A percentile compares a stretch with the other conserved stretches of the same genome.
Conservation (phyloP, 108 stramenopile species). For the Discostella pseudostelligera region DNA sequence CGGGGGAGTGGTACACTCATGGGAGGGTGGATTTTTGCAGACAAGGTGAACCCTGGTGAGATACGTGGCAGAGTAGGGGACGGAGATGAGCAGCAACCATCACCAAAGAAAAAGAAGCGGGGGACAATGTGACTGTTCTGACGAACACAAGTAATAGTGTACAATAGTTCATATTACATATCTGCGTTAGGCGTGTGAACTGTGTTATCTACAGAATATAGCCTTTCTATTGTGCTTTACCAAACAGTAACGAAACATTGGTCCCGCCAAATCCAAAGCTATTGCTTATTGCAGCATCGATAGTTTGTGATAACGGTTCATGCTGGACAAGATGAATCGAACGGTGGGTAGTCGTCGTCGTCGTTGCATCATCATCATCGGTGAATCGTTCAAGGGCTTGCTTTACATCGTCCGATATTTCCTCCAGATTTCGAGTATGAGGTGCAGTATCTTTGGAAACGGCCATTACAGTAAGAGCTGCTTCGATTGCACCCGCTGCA, state of each 20-base stretch:
- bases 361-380: slow-evolving; percentile 12
- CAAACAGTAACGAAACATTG: slow-evolving; percentile 91
- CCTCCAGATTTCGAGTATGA: slow-evolving; percentile 81
- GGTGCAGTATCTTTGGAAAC: slow-evolving; percentile 69
- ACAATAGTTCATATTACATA: not conserved
- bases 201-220: too few species aligned
- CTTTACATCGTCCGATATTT: slow-evolving; percentile 22
- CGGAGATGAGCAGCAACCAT: not conserved
- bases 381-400: not conserved
- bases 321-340: slow-evolving; percentile 45
- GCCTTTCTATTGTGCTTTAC: slow-evolving; percentile 5
- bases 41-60: slow-evolving; percentile 18
- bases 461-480: slow-evolving; percentile 78
- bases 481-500: slow-evolving; percentile 96
- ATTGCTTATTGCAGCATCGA: slow-evolving; percentile 78
- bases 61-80: slow-evolving; percentile 1
- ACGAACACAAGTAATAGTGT: not conserved
- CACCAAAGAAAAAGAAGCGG: slow-evolving; percentile 14
- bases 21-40: slow-evolving; percentile 43
- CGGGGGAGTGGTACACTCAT: slow-evolving; percentile 9
- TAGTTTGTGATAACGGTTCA: slow-evolving; percentile 22
- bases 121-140: not conserved
- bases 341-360: not conserved
- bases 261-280: slow-evolving; percentile 99
- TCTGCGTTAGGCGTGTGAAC: too few species aligned